These are phyloP conservation scores for Cicer arietinum DNA, from an alignment of 306 rosid genomes.

Conservation along the genomic window DNA sequence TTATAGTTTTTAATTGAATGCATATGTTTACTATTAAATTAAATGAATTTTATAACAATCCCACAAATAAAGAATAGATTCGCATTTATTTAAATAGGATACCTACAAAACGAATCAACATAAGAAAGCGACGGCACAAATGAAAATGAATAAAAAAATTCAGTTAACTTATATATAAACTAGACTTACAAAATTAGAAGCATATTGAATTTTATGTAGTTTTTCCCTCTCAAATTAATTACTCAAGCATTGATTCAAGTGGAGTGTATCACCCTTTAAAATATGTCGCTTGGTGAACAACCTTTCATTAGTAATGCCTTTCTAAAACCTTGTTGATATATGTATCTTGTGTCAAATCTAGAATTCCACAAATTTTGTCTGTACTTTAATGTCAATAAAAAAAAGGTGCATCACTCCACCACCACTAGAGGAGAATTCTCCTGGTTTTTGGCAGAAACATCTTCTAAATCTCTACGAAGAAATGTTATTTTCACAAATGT, in stretches of 20 bases:
- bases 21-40: not conserved
- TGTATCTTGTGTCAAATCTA: not conserved
- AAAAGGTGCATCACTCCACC: too few species aligned
- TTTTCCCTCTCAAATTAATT: too few species aligned
- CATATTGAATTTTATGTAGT: too few species aligned
- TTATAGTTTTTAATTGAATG: not conserved
- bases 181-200: too few species aligned
- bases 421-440: too few species aligned
- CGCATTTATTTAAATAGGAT: not conserved
- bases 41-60: not conserved
- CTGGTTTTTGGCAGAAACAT: too few species aligned
- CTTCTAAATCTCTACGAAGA: too few species aligned
- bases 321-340: not conserved
- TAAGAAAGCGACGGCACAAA: not conserved
- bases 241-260: too few species aligned
- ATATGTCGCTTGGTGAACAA: not conserved
- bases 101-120: not conserved
- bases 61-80: not conserved
- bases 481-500: too few species aligned
- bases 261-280: not conserved
- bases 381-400: not conserved
- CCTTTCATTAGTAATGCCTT: not conserved
- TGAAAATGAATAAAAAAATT: not conserved
- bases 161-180: too few species aligned
- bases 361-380: not conserved